Conservation (phyloP, 225 moss, liverwort and hornwort genomes). For the Bryum argenteum region DNA sequence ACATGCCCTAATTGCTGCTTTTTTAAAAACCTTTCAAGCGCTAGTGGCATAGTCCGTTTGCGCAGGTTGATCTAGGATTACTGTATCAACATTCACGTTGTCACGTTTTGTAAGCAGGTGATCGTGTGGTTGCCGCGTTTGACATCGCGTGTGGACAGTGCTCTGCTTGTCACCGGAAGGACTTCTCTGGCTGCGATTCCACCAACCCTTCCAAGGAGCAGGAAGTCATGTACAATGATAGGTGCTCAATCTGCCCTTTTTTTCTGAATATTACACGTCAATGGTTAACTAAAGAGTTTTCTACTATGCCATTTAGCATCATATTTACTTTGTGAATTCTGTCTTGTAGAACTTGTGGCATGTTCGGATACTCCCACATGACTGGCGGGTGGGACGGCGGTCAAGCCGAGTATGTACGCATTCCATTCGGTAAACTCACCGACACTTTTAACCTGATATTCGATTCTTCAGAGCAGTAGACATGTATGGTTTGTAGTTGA, state of each 20-base stretch:
- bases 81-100: not conserved
- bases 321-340: not conserved
- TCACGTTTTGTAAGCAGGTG: conserved; percentile 34
- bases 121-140: conserved; percentile 68
- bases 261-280: too few species aligned
- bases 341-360: conserved; percentile 60
- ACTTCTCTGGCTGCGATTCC: conserved; percentile 66
- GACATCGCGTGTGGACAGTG: conserved; percentile 85
- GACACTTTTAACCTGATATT: not conserved
- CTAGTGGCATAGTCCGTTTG: too few species aligned
- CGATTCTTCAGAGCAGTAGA: not conserved
- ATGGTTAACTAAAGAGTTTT: too few species aligned
- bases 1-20: too few species aligned
- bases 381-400: conserved; percentile 94
- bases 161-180: conserved; percentile 51
- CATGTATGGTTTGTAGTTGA: not conserved
- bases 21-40: too few species aligned
- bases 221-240: conserved; percentile 55
- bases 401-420: conserved; percentile 83
- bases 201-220: conserved; percentile 72
- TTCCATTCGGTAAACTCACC: conserved; percentile 59
- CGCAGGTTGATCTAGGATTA: too few species aligned
- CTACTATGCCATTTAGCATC: too few species aligned
- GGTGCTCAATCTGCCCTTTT: conserved; percentile 21
- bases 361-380: conserved; percentile 93